Evolutionary conservation across 768 basidiomycete genomes (phyloP).

Genomic region (Strobilomyces echinocephalus): DNA sequence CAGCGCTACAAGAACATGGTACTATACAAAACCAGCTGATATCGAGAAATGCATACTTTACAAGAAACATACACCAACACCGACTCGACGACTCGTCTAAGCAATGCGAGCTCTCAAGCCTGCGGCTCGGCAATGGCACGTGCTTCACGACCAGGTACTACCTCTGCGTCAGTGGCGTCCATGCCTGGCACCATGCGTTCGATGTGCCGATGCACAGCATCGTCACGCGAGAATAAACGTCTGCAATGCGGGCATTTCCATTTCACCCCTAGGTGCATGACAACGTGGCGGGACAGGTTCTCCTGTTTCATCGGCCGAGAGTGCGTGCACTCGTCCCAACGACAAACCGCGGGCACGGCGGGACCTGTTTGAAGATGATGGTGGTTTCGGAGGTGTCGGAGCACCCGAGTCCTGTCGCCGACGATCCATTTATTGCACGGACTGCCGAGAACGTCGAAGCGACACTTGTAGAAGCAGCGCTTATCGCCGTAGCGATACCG

Average conservation of each 20-base stretch:
- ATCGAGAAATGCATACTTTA: not conserved
- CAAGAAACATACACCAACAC: not conserved
- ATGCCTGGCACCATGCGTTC: slow-evolving; percentile 25
- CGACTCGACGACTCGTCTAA: not conserved
- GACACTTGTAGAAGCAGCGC: slow-evolving; percentile 22
- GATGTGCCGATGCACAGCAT: slow-evolving; percentile 29
- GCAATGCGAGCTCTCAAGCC: slow-evolving; percentile 1
- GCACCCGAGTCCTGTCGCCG: slow-evolving; percentile 23
- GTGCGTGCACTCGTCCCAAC: slow-evolving; percentile 24
- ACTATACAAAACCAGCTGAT: slow-evolving; percentile 4
- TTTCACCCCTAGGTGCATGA: slow-evolving; percentile 28
- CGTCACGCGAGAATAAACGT: slow-evolving; percentile 28
- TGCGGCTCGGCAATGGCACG: slow-evolving; percentile 9
- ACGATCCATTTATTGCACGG: slow-evolving; percentile 25
- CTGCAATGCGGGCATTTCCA: slow-evolving; percentile 27
- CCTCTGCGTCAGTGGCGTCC: slow-evolving; percentile 22
- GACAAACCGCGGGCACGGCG: slow-evolving; percentile 14
- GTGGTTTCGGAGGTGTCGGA: slow-evolving; percentile 26
- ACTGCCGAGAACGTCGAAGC: slow-evolving; percentile 20
- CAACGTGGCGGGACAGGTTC: slow-evolving; percentile 29
- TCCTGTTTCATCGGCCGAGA: slow-evolving; percentile 27
- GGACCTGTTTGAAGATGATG: slow-evolving; percentile 19
- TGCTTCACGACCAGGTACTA: slow-evolving; percentile 17
- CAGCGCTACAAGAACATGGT: slow-evolving; percentile 1
- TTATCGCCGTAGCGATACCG: slow-evolving; percentile 16